Evolutionary conservation across 768 basidiomycete species (phyloP).

Genomic region (Termitomyces sp.): DNA sequence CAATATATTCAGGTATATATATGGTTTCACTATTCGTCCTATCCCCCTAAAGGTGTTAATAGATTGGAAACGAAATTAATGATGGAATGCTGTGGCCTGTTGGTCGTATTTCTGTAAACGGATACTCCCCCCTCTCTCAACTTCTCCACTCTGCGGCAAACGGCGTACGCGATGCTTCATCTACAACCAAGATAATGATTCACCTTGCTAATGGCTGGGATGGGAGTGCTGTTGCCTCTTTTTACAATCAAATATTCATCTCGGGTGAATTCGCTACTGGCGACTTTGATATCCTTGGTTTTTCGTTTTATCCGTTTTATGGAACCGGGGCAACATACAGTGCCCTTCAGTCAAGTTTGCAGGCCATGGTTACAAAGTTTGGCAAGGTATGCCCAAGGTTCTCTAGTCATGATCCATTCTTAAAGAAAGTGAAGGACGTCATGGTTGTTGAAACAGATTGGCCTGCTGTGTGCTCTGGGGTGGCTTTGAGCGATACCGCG

Average conservation of each 20-base stretch:
- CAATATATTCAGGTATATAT: constrained; percentile 45
- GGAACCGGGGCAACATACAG: constrained; percentile 51
- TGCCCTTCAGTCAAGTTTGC: constrained; percentile 47
- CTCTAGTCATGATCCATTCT: neutral
- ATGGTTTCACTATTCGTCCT: too few relatives aligned
- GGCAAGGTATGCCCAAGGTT: constrained; percentile 36
- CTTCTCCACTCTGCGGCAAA: constrained; percentile 56
- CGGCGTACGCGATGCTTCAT: constrained; percentile 47
- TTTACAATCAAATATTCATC: constrained; percentile 50
- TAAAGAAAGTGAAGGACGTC: constrained; percentile 30
- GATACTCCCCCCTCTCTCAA: constrained; percentile 51
- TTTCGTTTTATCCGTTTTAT: constrained; percentile 68
- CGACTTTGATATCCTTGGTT: constrained; percentile 57
- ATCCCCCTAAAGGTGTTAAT: neutral
- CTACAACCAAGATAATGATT: constrained; percentile 46
- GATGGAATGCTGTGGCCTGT: constrained; percentile 61
- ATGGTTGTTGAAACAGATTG: constrained; percentile 67
- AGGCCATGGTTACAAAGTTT: constrained; percentile 42
- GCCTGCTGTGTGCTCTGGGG: constrained; percentile 46
- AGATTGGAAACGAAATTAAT: constrained; percentile 68
- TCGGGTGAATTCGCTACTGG: constrained; percentile 42
- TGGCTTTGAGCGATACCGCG: constrained; percentile 40
- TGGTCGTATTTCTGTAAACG: constrained; percentile 48
- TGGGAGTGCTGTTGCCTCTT: constrained; percentile 36
- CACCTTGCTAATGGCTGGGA: constrained; percentile 68